phyloP scores from a whole-genome alignment of 1,139 yeast species.

The Blastobotrys capitulatus region DNA sequence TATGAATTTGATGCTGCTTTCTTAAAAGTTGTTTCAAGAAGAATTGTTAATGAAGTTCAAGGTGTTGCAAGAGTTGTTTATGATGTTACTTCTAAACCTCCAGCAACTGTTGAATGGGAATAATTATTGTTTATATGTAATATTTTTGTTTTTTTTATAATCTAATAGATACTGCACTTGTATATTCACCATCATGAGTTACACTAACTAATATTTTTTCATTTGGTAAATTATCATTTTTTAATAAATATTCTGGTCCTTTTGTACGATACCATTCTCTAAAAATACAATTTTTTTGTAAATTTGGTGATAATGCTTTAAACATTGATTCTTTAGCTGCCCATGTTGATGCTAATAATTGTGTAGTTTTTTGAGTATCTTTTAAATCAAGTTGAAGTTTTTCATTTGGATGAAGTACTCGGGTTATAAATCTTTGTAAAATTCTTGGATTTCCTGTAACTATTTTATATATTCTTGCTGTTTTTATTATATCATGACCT shows the following conservation, averaged over 20 bases:
- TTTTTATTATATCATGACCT: slow-evolving; percentile 58
- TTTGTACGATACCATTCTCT: slow-evolving; percentile 51
- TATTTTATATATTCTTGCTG: slow-evolving; percentile 45
- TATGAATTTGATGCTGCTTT: slow-evolving; percentile 87
- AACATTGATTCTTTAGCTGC: slow-evolving; percentile 71
- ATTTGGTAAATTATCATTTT: slow-evolving; percentile 17
- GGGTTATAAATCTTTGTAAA: slow-evolving; percentile 38
- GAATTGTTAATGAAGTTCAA: slow-evolving; percentile 96
- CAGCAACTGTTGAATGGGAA: slow-evolving; percentile 99
- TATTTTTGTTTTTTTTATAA: not conserved
- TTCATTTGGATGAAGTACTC: slow-evolving; percentile 51
- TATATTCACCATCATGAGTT: slow-evolving; percentile 61
- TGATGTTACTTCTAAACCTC: slow-evolving; percentile 98
- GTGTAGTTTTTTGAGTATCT: slow-evolving; percentile 11
- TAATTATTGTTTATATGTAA: slow-evolving; percentile 29
- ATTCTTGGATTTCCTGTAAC: slow-evolving; percentile 33
- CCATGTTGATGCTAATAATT: slow-evolving; percentile 58
- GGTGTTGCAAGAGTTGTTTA: slow-evolving; percentile 99
- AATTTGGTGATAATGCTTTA: slow-evolving; percentile 48
- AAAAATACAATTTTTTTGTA: slow-evolving; percentile 52
- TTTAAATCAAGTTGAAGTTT: slow-evolving; percentile 34
- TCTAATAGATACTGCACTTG: slow-evolving; percentile 32
- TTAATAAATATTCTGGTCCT: slow-evolving; percentile 7
- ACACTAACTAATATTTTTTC: slow-evolving; percentile 53
- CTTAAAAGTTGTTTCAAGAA: slow-evolving; percentile 87